Evolutionary conservation across 1,284 basidiomycete species (phyloP).

Genomic region (Trichosporon asahii): DNA sequence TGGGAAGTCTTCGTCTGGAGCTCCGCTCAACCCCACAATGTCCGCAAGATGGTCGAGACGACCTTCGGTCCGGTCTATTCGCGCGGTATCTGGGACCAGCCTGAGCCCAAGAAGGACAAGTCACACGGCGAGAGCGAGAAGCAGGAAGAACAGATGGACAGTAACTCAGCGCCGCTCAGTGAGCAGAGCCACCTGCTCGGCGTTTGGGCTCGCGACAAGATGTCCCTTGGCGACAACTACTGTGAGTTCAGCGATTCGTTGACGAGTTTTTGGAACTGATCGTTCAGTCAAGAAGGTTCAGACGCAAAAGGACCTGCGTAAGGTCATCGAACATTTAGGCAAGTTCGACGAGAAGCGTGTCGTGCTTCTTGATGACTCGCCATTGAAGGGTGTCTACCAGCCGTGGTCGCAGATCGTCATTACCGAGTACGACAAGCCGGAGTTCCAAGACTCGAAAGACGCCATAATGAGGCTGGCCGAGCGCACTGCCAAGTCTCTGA

Average conservation of each 20-base stretch:
- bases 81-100: conserved; percentile 36
- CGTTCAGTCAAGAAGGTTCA: conserved; percentile 37
- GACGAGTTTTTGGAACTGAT: not conserved
- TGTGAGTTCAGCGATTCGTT: not conserved
- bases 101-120: conserved; percentile 16
- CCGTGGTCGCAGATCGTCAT: conserved; percentile 51
- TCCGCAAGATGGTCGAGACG: conserved; percentile 44
- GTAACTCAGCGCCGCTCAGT: too few relatives aligned
- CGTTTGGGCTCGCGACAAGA: conserved; percentile 49
- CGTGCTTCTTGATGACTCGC: conserved; percentile 49
- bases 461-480: not conserved
- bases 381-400: conserved; percentile 47
- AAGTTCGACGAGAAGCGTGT: conserved; percentile 33
- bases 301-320: conserved; percentile 49
- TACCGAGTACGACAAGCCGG: conserved; percentile 41
- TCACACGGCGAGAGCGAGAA: not conserved
- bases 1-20: conserved; percentile 51
- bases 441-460: conserved; percentile 14
- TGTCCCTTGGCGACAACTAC: conserved; percentile 37
- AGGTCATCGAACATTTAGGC: conserved; percentile 33
- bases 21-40: conserved; percentile 50
- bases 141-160: not conserved
- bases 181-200: conserved; percentile 41
- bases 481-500: not conserved
- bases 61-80: conserved; percentile 37